Conservation (phyloP, 192 early-diverging fungal genomes). For the Coemansia sp. region DNA sequence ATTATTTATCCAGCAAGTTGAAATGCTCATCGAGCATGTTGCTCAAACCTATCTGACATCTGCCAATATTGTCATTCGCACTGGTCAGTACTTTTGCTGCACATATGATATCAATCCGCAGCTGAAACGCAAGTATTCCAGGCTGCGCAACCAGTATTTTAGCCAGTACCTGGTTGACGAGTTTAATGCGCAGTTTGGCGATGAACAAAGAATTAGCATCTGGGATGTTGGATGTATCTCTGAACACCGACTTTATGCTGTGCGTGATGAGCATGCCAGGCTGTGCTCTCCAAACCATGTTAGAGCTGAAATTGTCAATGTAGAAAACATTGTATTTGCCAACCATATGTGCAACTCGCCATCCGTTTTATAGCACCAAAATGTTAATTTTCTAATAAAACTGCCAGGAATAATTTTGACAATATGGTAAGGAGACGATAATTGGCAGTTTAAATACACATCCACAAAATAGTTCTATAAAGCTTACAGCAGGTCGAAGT, state of each 20-base stretch:
- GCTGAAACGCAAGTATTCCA: conserved; percentile 35
- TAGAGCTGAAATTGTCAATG: conserved; percentile 40
- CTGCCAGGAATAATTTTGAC: no score
- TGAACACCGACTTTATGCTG: conserved; percentile 27
- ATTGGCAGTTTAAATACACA: no score
- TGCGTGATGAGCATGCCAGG: conserved; percentile 13
- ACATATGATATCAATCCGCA: conserved; percentile 34
- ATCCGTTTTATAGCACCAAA: no score
- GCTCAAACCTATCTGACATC: conserved; percentile 15
- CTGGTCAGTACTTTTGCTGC: conserved; percentile 57
- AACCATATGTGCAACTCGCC: conserved; percentile 25
- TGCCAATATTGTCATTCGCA: conserved; percentile 46
- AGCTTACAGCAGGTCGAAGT: conserved; percentile 80
- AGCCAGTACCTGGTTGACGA: conserved; percentile 21
- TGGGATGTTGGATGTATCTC: conserved; percentile 52
- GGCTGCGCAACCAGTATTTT: conserved; percentile 26
- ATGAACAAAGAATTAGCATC: conserved; percentile 5
- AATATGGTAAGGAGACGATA: no score
- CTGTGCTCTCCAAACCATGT: conserved; percentile 55
- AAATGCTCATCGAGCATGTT: conserved; percentile 23
- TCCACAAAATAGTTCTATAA: background rate
- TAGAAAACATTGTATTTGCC: conserved; percentile 47
- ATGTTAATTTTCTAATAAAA: no score
- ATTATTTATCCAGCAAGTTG: conserved; percentile 26
- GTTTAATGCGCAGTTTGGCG: conserved; percentile 15